These are phyloP conservation scores for Neostapfia colusana DNA, from an alignment of 176 grass and related monocot species.

Conservation along the genomic window DNA sequence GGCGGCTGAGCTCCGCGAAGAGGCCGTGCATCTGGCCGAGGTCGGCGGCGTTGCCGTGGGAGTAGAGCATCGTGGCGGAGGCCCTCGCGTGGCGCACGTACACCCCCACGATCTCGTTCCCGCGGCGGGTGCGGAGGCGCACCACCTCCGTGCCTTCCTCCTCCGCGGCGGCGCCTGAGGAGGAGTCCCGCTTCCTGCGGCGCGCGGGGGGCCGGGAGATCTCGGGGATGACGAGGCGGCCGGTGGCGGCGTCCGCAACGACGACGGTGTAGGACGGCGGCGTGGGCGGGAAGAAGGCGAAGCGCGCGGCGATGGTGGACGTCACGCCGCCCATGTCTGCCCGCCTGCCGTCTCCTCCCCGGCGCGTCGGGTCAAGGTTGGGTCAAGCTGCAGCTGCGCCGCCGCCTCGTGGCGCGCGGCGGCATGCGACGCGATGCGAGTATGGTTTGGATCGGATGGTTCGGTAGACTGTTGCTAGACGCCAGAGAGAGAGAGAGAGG, in stretches of 20 bases:
- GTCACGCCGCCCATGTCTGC: conserved; percentile 76
- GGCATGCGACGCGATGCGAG: conserved; percentile 37
- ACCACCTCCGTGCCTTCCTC: conserved; percentile 53
- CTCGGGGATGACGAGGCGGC: conserved; percentile 71
- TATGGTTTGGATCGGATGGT: conserved; percentile 50
- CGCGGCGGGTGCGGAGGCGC: conserved; percentile 61
- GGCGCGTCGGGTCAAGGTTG: background rate
- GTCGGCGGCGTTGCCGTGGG: conserved; percentile 73
- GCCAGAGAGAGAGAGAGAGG: background rate
- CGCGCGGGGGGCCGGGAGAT: conserved; percentile 43
- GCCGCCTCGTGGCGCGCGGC: conserved; percentile 32
- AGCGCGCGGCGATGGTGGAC: conserved; percentile 82
- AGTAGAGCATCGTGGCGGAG: conserved; percentile 68
- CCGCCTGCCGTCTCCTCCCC: background rate
- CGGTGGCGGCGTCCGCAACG: conserved; percentile 55
- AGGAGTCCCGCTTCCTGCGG: conserved; percentile 43
- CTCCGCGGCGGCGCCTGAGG: conserved; percentile 26
- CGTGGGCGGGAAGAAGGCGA: conserved; percentile 92
- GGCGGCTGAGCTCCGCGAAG: conserved; percentile 63
- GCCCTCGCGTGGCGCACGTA: conserved; percentile 58
- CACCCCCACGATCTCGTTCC: conserved; percentile 66
- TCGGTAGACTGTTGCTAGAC: conserved; percentile 32
- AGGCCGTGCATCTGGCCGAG: conserved; percentile 70
- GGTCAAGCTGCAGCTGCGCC: conserved; percentile 31
- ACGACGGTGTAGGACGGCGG: conserved; percentile 85